phyloP scores from a whole-genome alignment of 2,329 filamentous ascomycete species.

The Neonectria coccinea region DNA sequence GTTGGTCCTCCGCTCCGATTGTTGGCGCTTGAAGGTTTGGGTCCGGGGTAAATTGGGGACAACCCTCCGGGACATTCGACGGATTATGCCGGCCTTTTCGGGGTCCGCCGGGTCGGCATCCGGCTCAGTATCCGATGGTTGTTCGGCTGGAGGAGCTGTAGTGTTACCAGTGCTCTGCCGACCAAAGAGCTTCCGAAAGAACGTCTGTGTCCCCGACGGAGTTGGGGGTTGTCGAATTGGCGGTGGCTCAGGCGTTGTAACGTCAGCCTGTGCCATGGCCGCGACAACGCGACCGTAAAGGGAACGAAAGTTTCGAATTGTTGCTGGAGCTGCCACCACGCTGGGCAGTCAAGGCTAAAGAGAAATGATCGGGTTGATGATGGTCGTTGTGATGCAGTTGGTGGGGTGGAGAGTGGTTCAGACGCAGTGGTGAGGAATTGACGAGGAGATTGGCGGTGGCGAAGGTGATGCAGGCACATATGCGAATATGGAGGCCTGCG shows the following conservation, averaged over 20 bases:
- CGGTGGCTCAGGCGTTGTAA: constrained; percentile 45
- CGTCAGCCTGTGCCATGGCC: constrained; percentile 50
- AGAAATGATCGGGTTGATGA: constrained; percentile 23
- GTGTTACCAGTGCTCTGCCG: constrained; percentile 34
- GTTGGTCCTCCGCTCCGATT: constrained; percentile 82
- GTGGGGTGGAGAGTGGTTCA: constrained; percentile 23
- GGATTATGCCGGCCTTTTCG: constrained; percentile 52
- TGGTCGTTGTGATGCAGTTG: constrained; percentile 25
- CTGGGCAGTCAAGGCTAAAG: background rate
- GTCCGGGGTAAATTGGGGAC: constrained; percentile 81
- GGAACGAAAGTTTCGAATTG: background rate
- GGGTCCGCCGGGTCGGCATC: constrained; percentile 42
- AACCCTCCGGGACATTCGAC: constrained; percentile 68
- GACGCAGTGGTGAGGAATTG: constrained; percentile 30
- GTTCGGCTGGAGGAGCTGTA: constrained; percentile 30
- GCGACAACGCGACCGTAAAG: constrained; percentile 33
- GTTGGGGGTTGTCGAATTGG: constrained; percentile 44
- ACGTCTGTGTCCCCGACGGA: constrained; percentile 41
- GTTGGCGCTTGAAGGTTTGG: constrained; percentile 84
- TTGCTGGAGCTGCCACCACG: constrained; percentile 2
- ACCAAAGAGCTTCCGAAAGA: constrained; percentile 48
- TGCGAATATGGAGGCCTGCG: constrained; percentile 33
- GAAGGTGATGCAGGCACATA: constrained; percentile 32
- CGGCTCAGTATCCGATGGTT: constrained; percentile 50
- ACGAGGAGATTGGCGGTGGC: constrained; percentile 28